Conservation (phyloP, 2,329 filamentous ascomycete genomes). For the Rutstroemia sp. region DNA sequence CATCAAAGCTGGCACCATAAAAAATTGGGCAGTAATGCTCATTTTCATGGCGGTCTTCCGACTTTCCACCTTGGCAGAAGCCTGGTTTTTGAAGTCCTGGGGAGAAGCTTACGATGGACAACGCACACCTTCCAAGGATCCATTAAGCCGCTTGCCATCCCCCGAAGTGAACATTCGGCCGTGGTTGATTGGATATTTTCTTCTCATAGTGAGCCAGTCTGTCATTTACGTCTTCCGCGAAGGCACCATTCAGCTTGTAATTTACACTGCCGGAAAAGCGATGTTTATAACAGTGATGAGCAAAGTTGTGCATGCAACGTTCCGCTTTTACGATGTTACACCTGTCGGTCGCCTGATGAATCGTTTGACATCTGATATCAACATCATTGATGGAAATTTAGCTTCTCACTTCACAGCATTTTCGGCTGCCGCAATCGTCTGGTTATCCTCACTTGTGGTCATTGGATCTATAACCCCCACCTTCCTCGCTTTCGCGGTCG, state of each 20-base stretch:
- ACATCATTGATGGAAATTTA: constrained; percentile 82
- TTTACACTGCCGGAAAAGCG: constrained; percentile 67
- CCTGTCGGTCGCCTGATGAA: constrained; percentile 90
- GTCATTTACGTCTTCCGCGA: constrained; percentile 54
- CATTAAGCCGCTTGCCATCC: constrained; percentile 51
- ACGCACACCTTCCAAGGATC: constrained; percentile 23
- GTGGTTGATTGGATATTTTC: constrained; percentile 67
- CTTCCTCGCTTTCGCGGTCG: constrained; percentile 66
- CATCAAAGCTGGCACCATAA: constrained; percentile 69
- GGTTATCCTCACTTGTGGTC: constrained; percentile 65
- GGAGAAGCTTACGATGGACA: constrained; percentile 60
- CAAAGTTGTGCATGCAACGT: constrained; percentile 70
- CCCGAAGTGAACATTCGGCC: constrained; percentile 61
- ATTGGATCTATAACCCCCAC: constrained; percentile 72
- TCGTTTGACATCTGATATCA: constrained; percentile 82
- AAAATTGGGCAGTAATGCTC: constrained; percentile 64
- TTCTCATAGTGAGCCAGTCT: constrained; percentile 56
- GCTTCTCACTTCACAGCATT: constrained; percentile 65
- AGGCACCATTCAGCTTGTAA: constrained; percentile 64
- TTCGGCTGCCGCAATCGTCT: constrained; percentile 62
- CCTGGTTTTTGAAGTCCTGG: constrained; percentile 83
- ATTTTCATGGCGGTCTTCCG: constrained; percentile 57
- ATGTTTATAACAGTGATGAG: constrained; percentile 69
- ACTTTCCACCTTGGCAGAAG: constrained; percentile 55
- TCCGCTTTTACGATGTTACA: constrained; percentile 87